These are phyloP conservation scores for Epichloe brachyelytri DNA, from an alignment of 2,329 filamentous ascomycete species.

Conservation along the genomic window DNA sequence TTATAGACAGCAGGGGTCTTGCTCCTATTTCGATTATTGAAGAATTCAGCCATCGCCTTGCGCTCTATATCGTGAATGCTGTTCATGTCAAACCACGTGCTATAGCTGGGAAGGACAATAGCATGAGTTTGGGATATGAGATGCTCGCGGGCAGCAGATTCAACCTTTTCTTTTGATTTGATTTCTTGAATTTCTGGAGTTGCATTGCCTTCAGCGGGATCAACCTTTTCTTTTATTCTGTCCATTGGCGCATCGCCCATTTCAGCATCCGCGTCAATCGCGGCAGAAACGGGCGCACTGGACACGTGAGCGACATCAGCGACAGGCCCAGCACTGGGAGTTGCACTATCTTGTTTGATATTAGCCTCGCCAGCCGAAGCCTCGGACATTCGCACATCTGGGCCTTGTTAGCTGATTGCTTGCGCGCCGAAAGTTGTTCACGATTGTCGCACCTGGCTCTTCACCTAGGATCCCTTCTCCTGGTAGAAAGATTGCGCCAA, in stretches of 20 bases:
- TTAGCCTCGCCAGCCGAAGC: constrained; percentile 30
- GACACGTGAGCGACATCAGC: constrained; percentile 54
- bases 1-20: constrained; percentile 97
- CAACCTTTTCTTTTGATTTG: constrained; percentile 69
- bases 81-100: constrained; percentile 98
- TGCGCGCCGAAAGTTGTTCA: neutral
- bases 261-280: constrained; percentile 60
- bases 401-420: constrained; percentile 1
- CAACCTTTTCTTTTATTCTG: constrained; percentile 32
- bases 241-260: constrained; percentile 56
- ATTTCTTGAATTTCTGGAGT: constrained; percentile 40
- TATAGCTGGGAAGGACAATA: constrained; percentile 94
- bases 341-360: constrained; percentile 49
- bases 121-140: constrained; percentile 88
- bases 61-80: constrained; percentile 80
- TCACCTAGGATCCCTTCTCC: constrained; percentile 27
- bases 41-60: constrained; percentile 93
- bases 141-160: constrained; percentile 80
- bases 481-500: constrained; percentile 42
- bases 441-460: constrained; percentile 30
- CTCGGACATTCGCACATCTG: constrained; percentile 55
- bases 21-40: constrained; percentile 95
- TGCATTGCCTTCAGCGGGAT: constrained; percentile 31
- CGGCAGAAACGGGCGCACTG: constrained; percentile 42
- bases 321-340: constrained; percentile 44